Conservation (phyloP, 495 filamentous ascomycete species). For the Zalerion maritima region DNA sequence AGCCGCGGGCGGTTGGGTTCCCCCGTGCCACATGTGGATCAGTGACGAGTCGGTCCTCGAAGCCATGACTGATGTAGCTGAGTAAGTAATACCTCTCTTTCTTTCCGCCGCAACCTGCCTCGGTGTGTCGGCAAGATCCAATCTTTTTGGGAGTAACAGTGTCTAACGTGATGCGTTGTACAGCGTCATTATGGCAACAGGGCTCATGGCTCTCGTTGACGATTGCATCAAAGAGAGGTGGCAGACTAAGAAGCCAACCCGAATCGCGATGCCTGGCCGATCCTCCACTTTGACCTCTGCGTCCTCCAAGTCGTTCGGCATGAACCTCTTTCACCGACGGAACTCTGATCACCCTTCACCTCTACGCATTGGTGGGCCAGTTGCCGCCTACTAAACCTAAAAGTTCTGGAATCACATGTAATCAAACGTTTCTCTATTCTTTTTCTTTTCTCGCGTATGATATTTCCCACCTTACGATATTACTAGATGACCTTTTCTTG, state of each 20-base stretch:
- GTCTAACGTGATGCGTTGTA: slow-evolving; percentile 9
- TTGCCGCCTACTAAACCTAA: slow-evolving; percentile 21
- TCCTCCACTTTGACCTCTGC: slow-evolving; percentile 50
- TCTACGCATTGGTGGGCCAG: slow-evolving; percentile 22
- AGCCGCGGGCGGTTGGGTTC: slow-evolving; percentile 76
- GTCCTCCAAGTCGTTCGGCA: slow-evolving; percentile 56
- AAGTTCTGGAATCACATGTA: slow-evolving; percentile 1
- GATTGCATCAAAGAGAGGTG: slow-evolving; percentile 78
- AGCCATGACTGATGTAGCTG: slow-evolving; percentile 64
- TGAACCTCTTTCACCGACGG: slow-evolving; percentile 61
- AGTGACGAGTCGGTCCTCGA: slow-evolving; percentile 53
- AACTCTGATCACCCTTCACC: slow-evolving; percentile 26
- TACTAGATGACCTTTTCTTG: too few species aligned
- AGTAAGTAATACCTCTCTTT: slow-evolving; percentile 50
- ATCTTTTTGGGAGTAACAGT: slow-evolving; percentile 3
- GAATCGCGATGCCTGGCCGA: slow-evolving; percentile 40
- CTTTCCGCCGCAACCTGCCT: slow-evolving; percentile 1
- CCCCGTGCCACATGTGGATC: slow-evolving; percentile 80
- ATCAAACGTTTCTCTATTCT: slow-evolving; percentile 5
- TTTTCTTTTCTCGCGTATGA: slow-evolving; percentile 24
- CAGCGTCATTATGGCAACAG: slow-evolving; percentile 81
- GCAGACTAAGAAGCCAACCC: slow-evolving; percentile 48
- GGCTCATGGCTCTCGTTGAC: slow-evolving; percentile 79
- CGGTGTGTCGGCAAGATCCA: slow-evolving; percentile 4
- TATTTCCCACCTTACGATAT: too few species aligned